These are phyloP conservation scores for Domatiomyces catenatus DNA, from an alignment of 2,329 filamentous ascomycete genomes.

Conservation along the genomic window DNA sequence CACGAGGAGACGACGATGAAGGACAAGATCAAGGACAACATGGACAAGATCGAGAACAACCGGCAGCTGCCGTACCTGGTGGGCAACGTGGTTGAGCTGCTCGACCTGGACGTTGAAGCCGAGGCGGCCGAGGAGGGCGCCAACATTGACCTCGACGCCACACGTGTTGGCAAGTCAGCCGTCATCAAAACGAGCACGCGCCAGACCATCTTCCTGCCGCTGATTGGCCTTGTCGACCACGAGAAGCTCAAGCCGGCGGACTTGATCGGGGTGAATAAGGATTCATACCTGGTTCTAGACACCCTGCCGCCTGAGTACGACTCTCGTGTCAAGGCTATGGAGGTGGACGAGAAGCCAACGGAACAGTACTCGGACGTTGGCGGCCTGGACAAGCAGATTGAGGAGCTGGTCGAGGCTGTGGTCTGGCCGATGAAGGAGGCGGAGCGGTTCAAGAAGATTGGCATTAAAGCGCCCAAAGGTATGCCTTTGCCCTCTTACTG, in stretches of 20 bases:
- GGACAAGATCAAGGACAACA: constrained; percentile 98
- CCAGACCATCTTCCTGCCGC: constrained; percentile 94
- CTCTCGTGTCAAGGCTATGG: constrained; percentile 98
- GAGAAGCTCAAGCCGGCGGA: constrained; percentile 90
- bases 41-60: constrained; percentile 99
- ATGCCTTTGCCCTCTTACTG: constrained; percentile 19
- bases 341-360: constrained; percentile 98
- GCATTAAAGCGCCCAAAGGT: constrained; percentile 99
- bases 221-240: constrained; percentile 93
- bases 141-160: constrained; percentile 96
- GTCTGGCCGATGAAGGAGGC: constrained; percentile 99
- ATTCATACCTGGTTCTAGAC: constrained; percentile 93
- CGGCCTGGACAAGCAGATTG: constrained; percentile 95
- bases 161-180: constrained; percentile 89
- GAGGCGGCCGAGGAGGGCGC: constrained; percentile 95
- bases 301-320: constrained; percentile 96
- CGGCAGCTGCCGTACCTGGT: constrained; percentile 95
- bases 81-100: constrained; percentile 91
- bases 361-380: constrained; percentile 98
- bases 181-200: constrained; percentile 98
- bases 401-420: constrained; percentile 93
- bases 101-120: constrained; percentile 89
- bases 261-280: constrained; percentile 96
- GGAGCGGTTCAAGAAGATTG: constrained; percentile 98
- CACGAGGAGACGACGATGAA: constrained; percentile 94